Evolutionary conservation across 2,329 filamentous ascomycete species (phyloP).

Genomic region (Fusarium sororula): DNA sequence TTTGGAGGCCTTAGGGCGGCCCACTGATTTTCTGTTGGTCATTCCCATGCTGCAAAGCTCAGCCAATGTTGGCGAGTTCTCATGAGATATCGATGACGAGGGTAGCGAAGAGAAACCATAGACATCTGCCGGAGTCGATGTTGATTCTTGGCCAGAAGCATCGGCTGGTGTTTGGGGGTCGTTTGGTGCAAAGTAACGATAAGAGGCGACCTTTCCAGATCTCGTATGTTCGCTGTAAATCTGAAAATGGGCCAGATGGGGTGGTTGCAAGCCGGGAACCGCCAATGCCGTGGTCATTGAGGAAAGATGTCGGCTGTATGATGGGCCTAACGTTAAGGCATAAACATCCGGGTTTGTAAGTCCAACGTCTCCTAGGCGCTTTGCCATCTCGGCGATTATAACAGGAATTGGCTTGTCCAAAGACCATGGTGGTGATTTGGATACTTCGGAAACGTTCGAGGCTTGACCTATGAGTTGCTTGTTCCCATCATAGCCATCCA

Average conservation of each 20-base stretch:
- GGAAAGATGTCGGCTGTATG: conserved; percentile 51
- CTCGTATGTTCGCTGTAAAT: conserved; percentile 49
- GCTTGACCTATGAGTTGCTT: conserved; percentile 31
- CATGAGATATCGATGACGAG: background rate
- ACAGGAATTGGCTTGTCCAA: conserved; percentile 48
- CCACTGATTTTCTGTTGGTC: conserved; percentile 37
- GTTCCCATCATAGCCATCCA: conserved; percentile 39
- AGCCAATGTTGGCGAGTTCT: conserved; percentile 32
- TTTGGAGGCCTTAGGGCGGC: conserved; percentile 37
- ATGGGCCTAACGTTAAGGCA: conserved; percentile 48
- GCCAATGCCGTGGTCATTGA: conserved; percentile 50
- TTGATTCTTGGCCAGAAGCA: background rate
- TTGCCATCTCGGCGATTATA: conserved; percentile 45
- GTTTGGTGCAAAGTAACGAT: conserved; percentile 43
- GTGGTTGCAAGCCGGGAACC: conserved; percentile 45
- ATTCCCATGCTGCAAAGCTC: conserved; percentile 41
- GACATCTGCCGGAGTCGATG: background rate
- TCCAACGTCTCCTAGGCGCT: conserved; percentile 41
- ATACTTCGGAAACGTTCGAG: conserved; percentile 39
- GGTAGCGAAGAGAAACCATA: conserved; percentile 33
- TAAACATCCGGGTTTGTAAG: conserved; percentile 52
- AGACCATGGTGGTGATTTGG: conserved; percentile 45
- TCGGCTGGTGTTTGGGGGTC: background rate
- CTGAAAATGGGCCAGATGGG: conserved; percentile 46
- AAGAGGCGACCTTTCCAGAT: conserved; percentile 50